Conservation (phyloP, 805 yeast species). For the Saccharomycopsis javanensis region DNA sequence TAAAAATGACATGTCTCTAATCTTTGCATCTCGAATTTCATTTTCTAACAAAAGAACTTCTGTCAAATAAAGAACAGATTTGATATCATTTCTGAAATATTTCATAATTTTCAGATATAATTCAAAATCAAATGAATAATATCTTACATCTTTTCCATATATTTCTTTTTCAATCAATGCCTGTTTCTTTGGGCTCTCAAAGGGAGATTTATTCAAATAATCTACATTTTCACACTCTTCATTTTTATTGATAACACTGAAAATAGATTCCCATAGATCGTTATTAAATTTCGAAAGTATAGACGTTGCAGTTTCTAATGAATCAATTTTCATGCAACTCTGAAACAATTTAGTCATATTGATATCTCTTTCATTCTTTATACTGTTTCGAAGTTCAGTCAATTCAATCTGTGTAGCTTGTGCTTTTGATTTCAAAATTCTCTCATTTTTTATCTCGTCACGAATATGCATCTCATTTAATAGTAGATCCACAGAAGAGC, state of each 20-base stretch:
- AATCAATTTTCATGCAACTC: neutral
- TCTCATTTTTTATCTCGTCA: neutral
- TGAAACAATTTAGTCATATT: neutral
- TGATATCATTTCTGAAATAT: conserved; percentile 12
- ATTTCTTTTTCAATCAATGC: neutral
- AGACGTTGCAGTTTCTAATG: neutral
- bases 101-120: conserved; percentile 10
- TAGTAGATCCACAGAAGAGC: conserved; percentile 26
- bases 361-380: neutral
- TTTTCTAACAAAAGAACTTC: conserved; percentile 2
- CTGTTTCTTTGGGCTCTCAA: neutral
- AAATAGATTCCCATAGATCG: neutral
- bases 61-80: neutral
- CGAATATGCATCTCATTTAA: conserved; percentile 22
- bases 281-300: neutral
- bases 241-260: neutral
- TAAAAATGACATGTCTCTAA: neutral
- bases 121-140: conserved; percentile 10
- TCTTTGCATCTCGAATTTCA: conserved; percentile 14
- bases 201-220: neutral
- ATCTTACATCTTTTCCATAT: conserved; percentile 1
- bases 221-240: neutral
- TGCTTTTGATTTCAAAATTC: neutral
- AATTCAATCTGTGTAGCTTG: no score
- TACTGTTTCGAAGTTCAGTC: neutral